Base-by-base conservation (phyloP, 2,329 filamentous ascomycete species). In the Penicillium corylophilum region DNA sequence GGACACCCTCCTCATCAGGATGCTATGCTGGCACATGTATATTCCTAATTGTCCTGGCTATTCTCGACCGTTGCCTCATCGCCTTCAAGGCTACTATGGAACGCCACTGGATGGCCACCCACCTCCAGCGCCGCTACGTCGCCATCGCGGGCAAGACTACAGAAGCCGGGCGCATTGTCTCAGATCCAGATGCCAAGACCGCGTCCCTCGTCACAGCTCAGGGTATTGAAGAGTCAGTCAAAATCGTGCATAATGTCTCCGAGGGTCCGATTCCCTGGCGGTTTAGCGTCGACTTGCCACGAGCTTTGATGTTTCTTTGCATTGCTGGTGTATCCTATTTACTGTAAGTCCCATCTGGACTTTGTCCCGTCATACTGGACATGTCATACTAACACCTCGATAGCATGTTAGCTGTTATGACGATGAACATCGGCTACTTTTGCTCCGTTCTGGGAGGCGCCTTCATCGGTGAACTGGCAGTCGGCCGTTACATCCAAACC, bases 391-490 rank as follows among this genome's bases (percentile, higher is more conserved):
- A 24, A 56, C 38, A 46, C 10, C 18, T 10, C 45, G 16, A 33
- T 62, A 96, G 91, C 53, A 96, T 96, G 91, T 76, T 96, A 74
- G 89, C 88, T 13, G 88, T 95, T 67, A 96, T 94, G 90, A 92
- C 89, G 1, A 84, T 90, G 77, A 94, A 94, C 63, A 82, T 93
- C 15, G 90, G 89, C 12, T 94, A 94, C 69, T 93, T 93, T 69
- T 72, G 90, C 48, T 91, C 88, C 0, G 81, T 92, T n/a, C 79
- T 95, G 10, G 86, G 78, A 4, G 87, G 87, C 13, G 82, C 88
- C 1, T 96, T 97, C 66, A 67, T 95, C n/a, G 93, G 93, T 22
- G 94, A 94, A 69, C 74, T 97, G 39, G 81, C 83, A 0, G 81
- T 94, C 54, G 90, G 91, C 26, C 82, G 91, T 57, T 94, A 85